A percentile compares a stretch with the other conserved stretches of the same genome.
These are phyloP conservation scores for Gaeumannomyces sp. DNA, from an alignment of 2,329 filamentous ascomycete genomes.

Conservation along the genomic window DNA sequence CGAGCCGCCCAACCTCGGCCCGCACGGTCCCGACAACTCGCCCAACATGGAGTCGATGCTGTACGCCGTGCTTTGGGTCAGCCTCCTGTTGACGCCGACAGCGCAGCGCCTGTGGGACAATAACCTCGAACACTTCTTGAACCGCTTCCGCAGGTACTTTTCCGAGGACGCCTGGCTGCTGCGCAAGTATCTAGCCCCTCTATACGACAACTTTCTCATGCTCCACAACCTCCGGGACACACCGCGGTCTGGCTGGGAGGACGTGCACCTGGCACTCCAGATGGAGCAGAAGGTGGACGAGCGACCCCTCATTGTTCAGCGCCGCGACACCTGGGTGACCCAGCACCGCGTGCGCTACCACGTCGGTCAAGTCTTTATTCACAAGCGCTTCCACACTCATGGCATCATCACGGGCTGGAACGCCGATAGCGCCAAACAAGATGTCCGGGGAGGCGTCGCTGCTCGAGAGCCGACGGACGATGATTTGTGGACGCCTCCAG, in stretches of 20 bases:
- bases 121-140: slow-evolving; percentile 58
- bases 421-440: slow-evolving; percentile 22
- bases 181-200: slow-evolving; percentile 59
- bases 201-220: slow-evolving; percentile 43
- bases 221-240: slow-evolving; percentile 17
- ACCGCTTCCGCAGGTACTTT: slow-evolving; percentile 58
- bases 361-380: slow-evolving; percentile 79
- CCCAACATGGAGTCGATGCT: slow-evolving; percentile 52
- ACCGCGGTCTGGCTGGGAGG: slow-evolving; percentile 22
- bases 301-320: slow-evolving; percentile 28
- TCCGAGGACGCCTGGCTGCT: slow-evolving; percentile 68
- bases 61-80: slow-evolving; percentile 71
- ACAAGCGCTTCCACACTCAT: slow-evolving; percentile 71
- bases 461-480: slow-evolving; percentile 7
- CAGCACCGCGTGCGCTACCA: slow-evolving; percentile 49
- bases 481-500: slow-evolving; percentile 44
- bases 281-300: slow-evolving; percentile 40
- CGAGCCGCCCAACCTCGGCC: slow-evolving; percentile 14
- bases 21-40: slow-evolving; percentile 45
- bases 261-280: slow-evolving; percentile 30
- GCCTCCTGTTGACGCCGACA: slow-evolving; percentile 47
- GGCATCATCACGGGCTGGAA: slow-evolving; percentile 90
- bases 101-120: slow-evolving; percentile 49
- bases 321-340: slow-evolving; percentile 29
- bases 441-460: not conserved